A percentile compares a stretch with the other conserved stretches of the same genome.
Evolutionary conservation across 1,139 yeast species (phyloP).

Genomic region (Saccharomyces hybrid): DNA sequence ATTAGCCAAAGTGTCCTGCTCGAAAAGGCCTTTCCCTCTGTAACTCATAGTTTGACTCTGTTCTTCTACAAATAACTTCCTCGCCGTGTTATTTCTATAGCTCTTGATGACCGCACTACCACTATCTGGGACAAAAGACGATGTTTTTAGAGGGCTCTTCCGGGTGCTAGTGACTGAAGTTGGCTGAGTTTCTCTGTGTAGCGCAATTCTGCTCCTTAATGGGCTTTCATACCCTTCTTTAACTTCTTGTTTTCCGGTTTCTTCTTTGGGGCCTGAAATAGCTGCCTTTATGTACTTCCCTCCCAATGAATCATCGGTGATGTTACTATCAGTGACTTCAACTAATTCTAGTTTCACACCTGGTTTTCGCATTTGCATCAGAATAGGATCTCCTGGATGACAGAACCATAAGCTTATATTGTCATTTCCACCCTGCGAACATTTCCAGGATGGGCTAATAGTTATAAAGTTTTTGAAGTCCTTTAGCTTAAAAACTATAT

Average conservation of each 20-base stretch:
- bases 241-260: not conserved
- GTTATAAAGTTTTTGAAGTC: conserved; percentile 48
- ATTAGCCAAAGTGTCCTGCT: not conserved
- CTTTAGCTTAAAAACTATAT: conserved; percentile 38
- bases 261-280: not conserved
- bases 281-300: not conserved
- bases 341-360: conserved; percentile 33
- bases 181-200: not conserved
- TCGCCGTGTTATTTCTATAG: conserved; percentile 1
- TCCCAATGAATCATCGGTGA: not conserved
- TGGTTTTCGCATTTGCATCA: conserved; percentile 36
- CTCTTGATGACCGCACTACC: not conserved
- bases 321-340: conserved; percentile 40
- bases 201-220: not conserved
- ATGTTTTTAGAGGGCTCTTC: not conserved
- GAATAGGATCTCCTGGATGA: conserved; percentile 47
- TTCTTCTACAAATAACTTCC: conserved; percentile 4
- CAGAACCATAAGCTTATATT: conserved; percentile 43
- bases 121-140: not conserved
- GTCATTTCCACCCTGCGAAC: conserved; percentile 15
- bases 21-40: not conserved
- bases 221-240: not conserved
- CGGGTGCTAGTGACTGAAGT: not conserved
- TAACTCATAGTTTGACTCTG: conserved; percentile 2
- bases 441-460: conserved; percentile 28